These are phyloP conservation scores for Neonectria coccinea DNA, from an alignment of 2,329 filamentous ascomycete species.

Conservation along the genomic window DNA sequence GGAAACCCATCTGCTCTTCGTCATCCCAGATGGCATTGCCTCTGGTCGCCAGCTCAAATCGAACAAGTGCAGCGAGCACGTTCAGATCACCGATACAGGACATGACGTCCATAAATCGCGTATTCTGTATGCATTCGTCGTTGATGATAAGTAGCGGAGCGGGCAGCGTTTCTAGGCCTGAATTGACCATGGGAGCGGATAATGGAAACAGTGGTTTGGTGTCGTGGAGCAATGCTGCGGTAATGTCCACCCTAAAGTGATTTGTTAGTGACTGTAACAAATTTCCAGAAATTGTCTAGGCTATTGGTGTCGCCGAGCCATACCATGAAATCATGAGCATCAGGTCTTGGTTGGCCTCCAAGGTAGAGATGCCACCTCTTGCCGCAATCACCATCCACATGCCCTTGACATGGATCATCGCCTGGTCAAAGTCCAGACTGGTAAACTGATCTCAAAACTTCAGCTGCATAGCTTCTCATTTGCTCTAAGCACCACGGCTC, in stretches of 20 bases:
- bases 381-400: constrained; percentile 12
- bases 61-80: constrained; percentile 1
- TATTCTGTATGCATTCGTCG: too few relatives aligned
- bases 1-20: constrained; percentile 13
- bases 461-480: not conserved
- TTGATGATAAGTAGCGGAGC: not conserved
- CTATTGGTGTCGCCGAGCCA: not conserved
- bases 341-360: constrained; percentile 14
- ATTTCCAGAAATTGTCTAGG: not conserved
- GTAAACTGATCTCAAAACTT: constrained; percentile 11
- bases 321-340: constrained; percentile 25
- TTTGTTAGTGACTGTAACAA: not conserved
- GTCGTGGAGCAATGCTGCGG: constrained; percentile 22
- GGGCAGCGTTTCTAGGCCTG: constrained; percentile 13
- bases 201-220: constrained; percentile 21
- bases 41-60: not conserved
- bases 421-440: constrained; percentile 23
- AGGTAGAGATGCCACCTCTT: constrained; percentile 22
- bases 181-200: not conserved
- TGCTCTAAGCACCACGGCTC: not conserved
- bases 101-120: constrained; percentile 2
- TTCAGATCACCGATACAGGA: constrained; percentile 17
- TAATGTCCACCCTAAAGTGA: constrained; percentile 22
- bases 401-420: constrained; percentile 19
- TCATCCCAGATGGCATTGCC: constrained; percentile 16